phyloP scores from a whole-genome alignment of 352 stramenopile species.

The Pythium folliculosum region DNA sequence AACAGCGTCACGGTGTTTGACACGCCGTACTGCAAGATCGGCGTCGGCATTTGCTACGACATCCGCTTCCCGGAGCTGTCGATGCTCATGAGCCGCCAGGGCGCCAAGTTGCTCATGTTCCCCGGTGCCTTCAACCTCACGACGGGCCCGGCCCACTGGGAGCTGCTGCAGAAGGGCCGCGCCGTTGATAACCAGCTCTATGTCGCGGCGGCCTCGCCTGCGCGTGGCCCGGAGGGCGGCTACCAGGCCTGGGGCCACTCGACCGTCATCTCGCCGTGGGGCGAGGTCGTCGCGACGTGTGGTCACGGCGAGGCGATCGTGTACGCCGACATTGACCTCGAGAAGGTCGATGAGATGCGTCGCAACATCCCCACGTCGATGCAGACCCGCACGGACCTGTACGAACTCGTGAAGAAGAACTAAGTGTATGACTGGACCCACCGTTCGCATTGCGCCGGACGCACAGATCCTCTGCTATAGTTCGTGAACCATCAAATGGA shows the following conservation, averaged over 20 bases:
- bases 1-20: constrained; percentile 86
- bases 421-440: background rate
- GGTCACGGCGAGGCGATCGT: constrained; percentile 93
- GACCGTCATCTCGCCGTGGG: constrained; percentile 97
- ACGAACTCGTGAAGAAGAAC: constrained; percentile 89
- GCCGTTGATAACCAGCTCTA: constrained; percentile 96
- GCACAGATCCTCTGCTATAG: background rate
- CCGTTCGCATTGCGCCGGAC: background rate
- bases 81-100: constrained; percentile 94
- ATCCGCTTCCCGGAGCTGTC: constrained; percentile 99
- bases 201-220: constrained; percentile 95
- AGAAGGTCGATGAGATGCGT: constrained; percentile 94
- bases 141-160: constrained; percentile 97
- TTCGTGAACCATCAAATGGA: constrained; percentile 2
- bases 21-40: constrained; percentile 92
- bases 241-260: constrained; percentile 99
- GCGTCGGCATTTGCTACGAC: constrained; percentile 99
- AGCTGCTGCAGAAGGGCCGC: constrained; percentile 96
- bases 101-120: constrained; percentile 88
- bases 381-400: constrained; percentile 96
- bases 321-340: constrained; percentile 95
- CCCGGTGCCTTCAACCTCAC: constrained; percentile 88
- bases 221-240: constrained; percentile 91
- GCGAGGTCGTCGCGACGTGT: constrained; percentile 95
- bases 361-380: constrained; percentile 94